Base-by-base conservation (phyloP, 2,329 filamentous ascomycete genomes). In the Fusarium acutatum region DNA sequence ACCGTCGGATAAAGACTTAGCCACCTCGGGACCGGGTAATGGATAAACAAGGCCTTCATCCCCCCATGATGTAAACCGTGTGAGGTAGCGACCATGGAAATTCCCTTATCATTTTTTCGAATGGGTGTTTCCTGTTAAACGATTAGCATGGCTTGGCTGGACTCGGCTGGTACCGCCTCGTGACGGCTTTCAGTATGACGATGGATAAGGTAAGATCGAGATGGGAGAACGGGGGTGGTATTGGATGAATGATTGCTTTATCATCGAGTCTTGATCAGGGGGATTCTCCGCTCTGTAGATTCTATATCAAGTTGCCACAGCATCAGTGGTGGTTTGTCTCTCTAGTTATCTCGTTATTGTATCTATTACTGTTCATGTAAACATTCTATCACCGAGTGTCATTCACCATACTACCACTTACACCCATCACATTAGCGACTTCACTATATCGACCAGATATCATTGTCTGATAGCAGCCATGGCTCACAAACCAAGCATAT, bases 401-500 rank as follows among this genome's bases (percentile, higher is more conserved):
- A 59, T 46, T 40, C n/a, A 12, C 54, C 24, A 46, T 28, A 44
- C 43, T 28, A 22, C 26, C 44, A 30, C 44, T 47, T 15, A 47
- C 30, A 47, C 44, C 44, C 44, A 46, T n/a, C 46, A 40, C 5
- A 22, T 35, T 18, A 22, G 8, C 20, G 20, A 26, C 28, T 32
- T 26, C 9, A 34, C 7, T 14, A 15, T 14, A 56, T 14, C 13
- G 7, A 20, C 26, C 0, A 30, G 3, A 11, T 26, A 12, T 20
- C 22, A 3, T 7, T 2, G 1, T 34, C n/a, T 28, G 8, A 56
- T 38, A 38, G 26, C 13, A 56, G 60, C 12, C 56, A 88, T 88
- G 87, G 79, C 86, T 70, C 90, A 86, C 80, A 87, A 86, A 72
- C 87, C 92, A 72, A 92, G 87, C 43, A 95, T 96, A 78, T 91